Evolutionary conservation across 495 filamentous ascomycete species (phyloP).

Genomic region (Neurospora tetraspora): DNA sequence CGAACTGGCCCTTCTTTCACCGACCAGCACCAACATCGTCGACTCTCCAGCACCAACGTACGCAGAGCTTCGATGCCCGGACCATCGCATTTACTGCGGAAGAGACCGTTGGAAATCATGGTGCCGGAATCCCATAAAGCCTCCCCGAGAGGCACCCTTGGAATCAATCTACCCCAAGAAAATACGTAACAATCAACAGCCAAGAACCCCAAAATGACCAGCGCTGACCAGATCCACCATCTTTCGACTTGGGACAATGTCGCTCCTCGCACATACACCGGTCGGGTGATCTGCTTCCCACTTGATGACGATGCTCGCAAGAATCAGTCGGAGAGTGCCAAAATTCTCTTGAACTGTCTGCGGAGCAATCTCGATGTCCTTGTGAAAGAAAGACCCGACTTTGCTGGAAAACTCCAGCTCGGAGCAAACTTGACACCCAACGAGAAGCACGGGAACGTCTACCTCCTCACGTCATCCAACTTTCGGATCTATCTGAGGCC

Average conservation of each 20-base stretch:
- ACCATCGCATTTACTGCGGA: neutral
- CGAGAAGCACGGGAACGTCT: neutral
- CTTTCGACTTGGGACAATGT: slow-evolving; percentile 26
- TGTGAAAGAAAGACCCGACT: slow-evolving; percentile 18
- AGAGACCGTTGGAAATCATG: neutral
- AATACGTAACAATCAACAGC: neutral
- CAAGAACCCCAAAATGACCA: neutral
- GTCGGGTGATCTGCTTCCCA: slow-evolving; percentile 25
- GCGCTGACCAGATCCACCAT: neutral
- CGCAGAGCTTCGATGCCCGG: neutral
- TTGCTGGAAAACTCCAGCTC: slow-evolving; percentile 23
- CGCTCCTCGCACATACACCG: slow-evolving; percentile 24
- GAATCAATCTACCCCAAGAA: neutral
- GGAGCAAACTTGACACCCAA: neutral
- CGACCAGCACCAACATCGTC: neutral
- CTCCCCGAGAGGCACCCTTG: neutral
- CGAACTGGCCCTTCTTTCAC: neutral
- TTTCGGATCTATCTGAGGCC: neutral
- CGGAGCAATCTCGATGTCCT: slow-evolving; percentile 15
- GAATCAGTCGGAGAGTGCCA: slow-evolving; percentile 12
- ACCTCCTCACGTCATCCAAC: neutral
- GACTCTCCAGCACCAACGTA: no score
- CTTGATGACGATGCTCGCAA: slow-evolving; percentile 12
- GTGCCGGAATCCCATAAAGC: neutral
- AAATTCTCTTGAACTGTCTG: slow-evolving; percentile 4